Percentiles rank a stretch among this genome's conserved stretches.
Conservation (phyloP, 176 grass and related monocot genomes). For the Bonia amplexicaulis region DNA sequence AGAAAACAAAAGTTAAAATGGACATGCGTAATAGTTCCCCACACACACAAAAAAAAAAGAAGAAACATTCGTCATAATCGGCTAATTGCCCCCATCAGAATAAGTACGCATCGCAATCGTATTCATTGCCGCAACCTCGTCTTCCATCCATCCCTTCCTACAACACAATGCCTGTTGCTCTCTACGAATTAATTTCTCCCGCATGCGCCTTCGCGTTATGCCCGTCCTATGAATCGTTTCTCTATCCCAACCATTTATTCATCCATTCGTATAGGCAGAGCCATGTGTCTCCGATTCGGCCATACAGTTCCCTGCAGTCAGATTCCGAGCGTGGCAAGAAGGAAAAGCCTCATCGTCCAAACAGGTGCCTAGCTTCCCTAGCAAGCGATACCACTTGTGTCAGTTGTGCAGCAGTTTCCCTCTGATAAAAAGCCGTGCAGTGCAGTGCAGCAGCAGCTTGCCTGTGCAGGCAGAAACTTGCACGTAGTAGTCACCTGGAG, state of each 20-base stretch:
- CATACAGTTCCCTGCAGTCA: background rate
- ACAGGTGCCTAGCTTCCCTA: background rate
- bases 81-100: background rate
- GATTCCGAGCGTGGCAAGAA: conserved; percentile 24
- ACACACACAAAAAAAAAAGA: background rate
- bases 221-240: background rate
- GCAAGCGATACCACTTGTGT: background rate
- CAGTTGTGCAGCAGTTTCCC: background rate
- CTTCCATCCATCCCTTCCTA: background rate
- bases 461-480: background rate
- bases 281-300: conserved; percentile 18
- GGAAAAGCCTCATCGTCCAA: background rate
- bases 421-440: conserved; percentile 4
- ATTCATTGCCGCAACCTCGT: background rate
- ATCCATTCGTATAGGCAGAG: background rate
- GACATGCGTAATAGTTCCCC: background rate
- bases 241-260: background rate
- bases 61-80: background rate
- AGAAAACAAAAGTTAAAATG: background rate
- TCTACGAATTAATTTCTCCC: background rate
- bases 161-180: background rate
- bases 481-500: background rate
- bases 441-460: background rate
- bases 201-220: background rate
- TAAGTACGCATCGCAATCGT: conserved; percentile 2